These are phyloP conservation scores for Xylaria sp. DNA, from an alignment of 2,329 filamentous ascomycete species.

Conservation along the genomic window DNA sequence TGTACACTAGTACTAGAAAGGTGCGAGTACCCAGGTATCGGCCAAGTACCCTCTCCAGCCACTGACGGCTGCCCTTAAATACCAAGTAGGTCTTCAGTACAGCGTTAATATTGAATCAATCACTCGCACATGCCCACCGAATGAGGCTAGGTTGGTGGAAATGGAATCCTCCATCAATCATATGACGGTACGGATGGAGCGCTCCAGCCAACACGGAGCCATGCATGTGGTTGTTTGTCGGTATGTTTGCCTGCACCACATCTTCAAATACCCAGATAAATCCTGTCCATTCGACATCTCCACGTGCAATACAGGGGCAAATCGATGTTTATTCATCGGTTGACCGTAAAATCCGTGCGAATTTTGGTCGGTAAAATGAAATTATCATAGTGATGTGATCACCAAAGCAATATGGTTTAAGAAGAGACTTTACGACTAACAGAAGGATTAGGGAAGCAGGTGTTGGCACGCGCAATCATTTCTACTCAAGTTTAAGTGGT, in stretches of 20 bases:
- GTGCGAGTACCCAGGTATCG: too few species aligned
- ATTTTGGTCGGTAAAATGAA: background rate
- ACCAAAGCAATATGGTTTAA: background rate
- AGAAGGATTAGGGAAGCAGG: background rate
- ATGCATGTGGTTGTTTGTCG: background rate
- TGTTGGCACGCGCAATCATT: background rate
- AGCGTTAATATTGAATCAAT: background rate
- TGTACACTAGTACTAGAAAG: background rate
- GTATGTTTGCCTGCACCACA: background rate
- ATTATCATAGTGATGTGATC: background rate
- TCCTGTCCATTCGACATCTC: background rate
- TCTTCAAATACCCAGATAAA: background rate
- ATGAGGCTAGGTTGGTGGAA: conserved; percentile 21
- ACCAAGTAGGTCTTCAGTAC: background rate
- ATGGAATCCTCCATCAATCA: conserved; percentile 34
- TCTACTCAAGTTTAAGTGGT: too few species aligned
- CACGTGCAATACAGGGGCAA: conserved; percentile 6
- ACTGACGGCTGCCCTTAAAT: too few species aligned
- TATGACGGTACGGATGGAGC: background rate
- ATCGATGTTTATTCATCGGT: background rate
- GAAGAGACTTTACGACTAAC: background rate
- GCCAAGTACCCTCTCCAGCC: too few species aligned
- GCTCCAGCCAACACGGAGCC: background rate
- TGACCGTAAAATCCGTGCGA: background rate
- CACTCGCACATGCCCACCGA: background rate